Conservation (phyloP, 2,329 filamentous ascomycete genomes). For the Xylariaceae sp. region DNA sequence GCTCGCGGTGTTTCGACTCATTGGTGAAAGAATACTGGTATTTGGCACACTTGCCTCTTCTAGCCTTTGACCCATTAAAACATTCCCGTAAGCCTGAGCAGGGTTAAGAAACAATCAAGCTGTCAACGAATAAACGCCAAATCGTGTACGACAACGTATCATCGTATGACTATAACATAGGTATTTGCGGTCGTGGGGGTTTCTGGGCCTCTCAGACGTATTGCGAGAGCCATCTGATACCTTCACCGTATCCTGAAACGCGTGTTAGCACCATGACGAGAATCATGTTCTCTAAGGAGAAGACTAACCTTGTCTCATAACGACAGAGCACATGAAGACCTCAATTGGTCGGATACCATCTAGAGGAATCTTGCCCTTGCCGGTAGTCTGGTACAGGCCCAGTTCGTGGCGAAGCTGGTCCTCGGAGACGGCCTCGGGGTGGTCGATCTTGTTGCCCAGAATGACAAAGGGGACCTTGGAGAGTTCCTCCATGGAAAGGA, state of each 20-base stretch:
- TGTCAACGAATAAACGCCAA: slow-evolving; percentile 25
- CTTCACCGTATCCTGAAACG: slow-evolving; percentile 70
- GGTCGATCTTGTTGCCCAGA: slow-evolving; percentile 99
- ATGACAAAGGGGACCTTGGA: slow-evolving; percentile 93
- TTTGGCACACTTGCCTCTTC: slow-evolving; percentile 28
- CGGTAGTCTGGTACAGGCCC: slow-evolving; percentile 91
- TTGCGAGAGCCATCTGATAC: slow-evolving; percentile 86
- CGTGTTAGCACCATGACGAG: slow-evolving; percentile 16
- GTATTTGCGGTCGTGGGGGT: slow-evolving; percentile 1
- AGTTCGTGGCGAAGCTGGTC: slow-evolving; percentile 90
- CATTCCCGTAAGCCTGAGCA: slow-evolving; percentile 27
- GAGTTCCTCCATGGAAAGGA: slow-evolving; percentile 95
- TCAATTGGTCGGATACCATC: slow-evolving; percentile 94
- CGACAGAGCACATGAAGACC: slow-evolving; percentile 98
- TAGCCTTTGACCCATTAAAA: slow-evolving; percentile 31
- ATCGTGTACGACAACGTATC: slow-evolving; percentile 22
- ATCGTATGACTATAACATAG: slow-evolving; percentile 13
- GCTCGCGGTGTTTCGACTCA: background rate
- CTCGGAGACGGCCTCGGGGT: slow-evolving; percentile 91
- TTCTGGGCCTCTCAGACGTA: slow-evolving; percentile 58
- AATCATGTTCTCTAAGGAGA: background rate
- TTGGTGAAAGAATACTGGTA: slow-evolving; percentile 22
- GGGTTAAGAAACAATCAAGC: slow-evolving; percentile 26
- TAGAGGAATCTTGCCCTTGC: slow-evolving; percentile 88
- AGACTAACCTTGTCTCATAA: slow-evolving; percentile 82